Conservation (phyloP, 2,329 filamentous ascomycete species). For the Setomelanomma holmii region DNA sequence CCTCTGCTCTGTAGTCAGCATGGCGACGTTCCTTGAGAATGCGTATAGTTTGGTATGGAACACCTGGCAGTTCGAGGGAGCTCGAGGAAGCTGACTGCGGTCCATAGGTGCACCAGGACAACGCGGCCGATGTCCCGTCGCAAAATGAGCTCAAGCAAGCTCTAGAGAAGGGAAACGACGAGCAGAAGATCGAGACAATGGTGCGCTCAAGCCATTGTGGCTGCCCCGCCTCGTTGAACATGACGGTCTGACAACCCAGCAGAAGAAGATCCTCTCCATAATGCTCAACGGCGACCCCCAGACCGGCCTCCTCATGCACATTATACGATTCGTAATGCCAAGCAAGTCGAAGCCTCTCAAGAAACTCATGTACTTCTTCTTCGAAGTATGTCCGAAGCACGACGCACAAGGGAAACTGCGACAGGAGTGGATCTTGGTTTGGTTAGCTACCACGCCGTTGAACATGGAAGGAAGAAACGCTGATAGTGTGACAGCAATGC, state of each 20-base stretch:
- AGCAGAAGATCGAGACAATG: conserved; percentile 85
- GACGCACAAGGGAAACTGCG: conserved; percentile 93
- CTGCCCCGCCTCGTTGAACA: conserved; percentile 61
- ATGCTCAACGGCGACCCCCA: conserved; percentile 99
- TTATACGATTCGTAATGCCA: conserved; percentile 99
- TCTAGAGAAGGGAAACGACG: conserved; percentile 92
- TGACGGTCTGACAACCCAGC: conserved; percentile 31
- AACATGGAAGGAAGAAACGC: neutral
- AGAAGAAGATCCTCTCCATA: conserved; percentile 88
- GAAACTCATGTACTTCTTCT: conserved; percentile 99
- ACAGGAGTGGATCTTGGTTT: conserved; percentile 99
- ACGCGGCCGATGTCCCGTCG: conserved; percentile 88
- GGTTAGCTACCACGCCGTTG: conserved; percentile 63
- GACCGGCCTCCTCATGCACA: conserved; percentile 96
- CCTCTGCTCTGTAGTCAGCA: conserved; percentile 58
- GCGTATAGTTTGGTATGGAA: conserved; percentile 80
- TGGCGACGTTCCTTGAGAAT: conserved; percentile 94
- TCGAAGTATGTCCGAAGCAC: conserved; percentile 97
- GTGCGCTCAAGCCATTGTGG: conserved; percentile 30
- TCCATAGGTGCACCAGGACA: conserved; percentile 82
- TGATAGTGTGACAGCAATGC: conserved; percentile 74
- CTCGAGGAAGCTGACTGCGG: conserved; percentile 39
- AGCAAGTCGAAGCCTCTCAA: conserved; percentile 96
- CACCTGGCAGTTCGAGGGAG: conserved; percentile 35
- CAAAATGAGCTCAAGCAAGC: conserved; percentile 91